These are phyloP conservation scores for Oryza glumipatula DNA, from an alignment of 176 grass and related monocot species.

Conservation along the genomic window DNA sequence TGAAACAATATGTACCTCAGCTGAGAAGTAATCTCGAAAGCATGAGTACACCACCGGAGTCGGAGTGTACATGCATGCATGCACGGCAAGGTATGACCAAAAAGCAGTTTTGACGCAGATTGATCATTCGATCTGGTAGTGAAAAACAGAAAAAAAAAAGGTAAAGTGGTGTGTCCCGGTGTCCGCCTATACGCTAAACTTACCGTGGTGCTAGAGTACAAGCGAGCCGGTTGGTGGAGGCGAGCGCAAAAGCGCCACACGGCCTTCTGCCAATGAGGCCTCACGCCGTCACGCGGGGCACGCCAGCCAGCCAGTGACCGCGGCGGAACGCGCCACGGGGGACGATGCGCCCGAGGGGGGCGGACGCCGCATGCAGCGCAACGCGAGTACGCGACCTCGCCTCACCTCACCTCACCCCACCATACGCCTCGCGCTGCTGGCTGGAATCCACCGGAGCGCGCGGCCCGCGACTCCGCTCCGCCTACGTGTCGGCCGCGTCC, in stretches of 20 bases:
- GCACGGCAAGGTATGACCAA: neutral
- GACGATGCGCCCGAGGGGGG: conserved; percentile 33
- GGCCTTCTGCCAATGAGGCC: conserved; percentile 22
- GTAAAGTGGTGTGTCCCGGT: neutral
- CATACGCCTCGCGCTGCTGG: neutral
- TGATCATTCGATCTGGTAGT: neutral
- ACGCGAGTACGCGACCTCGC: too few species aligned
- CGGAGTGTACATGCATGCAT: neutral
- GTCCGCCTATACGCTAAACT: neutral
- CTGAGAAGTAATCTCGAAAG: neutral
- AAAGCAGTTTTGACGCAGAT: neutral
- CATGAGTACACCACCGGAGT: neutral
- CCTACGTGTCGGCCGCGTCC: conserved; percentile 74
- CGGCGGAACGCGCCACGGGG: conserved; percentile 34
- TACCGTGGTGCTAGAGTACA: neutral
- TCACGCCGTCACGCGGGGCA: neutral
- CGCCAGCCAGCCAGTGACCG: conserved; percentile 36
- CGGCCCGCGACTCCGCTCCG: conserved; percentile 41
- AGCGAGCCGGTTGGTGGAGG: conserved; percentile 5
- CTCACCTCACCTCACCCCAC: neutral
- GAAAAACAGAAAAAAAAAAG: neutral
- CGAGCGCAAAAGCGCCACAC: neutral
- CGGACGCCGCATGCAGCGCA: conserved; percentile 6
- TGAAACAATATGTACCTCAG: neutral
- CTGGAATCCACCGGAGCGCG: conserved; percentile 10